phyloP scores from a whole-genome alignment of 2,329 filamentous ascomycete species.

The Verticillium dahliae region DNA sequence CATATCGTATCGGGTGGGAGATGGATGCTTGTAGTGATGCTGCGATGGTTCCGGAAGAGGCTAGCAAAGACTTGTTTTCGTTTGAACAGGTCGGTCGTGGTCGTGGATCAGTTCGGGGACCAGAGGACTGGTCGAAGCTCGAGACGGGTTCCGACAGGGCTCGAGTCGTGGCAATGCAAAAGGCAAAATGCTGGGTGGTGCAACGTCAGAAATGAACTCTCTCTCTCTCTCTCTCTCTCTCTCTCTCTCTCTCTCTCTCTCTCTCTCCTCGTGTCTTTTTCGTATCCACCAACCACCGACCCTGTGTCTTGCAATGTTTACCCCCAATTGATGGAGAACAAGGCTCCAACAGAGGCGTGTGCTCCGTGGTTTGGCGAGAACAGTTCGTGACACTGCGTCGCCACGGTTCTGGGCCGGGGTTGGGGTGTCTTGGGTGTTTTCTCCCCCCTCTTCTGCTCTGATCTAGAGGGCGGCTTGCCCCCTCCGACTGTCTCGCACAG shows the following conservation, averaged over 20 bases:
- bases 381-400: not conserved
- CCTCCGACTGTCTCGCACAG: not conserved
- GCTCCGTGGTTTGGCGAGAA: not conserved
- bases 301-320: not conserved
- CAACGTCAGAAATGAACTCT: not conserved
- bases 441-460: not conserved
- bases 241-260: no score
- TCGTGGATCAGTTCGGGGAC: not conserved
- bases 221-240: no score
- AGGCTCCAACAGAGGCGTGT: not conserved
- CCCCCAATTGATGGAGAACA: not conserved
- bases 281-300: not conserved
- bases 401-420: not conserved
- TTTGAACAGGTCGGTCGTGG: not conserved
- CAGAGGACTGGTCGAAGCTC: not conserved
- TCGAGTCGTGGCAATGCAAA: not conserved
- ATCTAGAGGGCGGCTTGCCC: not conserved
- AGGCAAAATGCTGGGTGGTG: not conserved
- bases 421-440: not conserved
- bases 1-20: constrained; percentile 23
- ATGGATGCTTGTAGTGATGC: not conserved
- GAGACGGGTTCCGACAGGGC: not conserved
- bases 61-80: not conserved
- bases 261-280: not conserved
- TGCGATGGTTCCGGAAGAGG: not conserved